Base-by-base conservation (phyloP, 495 filamentous ascomycete species). In the Hypoxylon rickii region DNA sequence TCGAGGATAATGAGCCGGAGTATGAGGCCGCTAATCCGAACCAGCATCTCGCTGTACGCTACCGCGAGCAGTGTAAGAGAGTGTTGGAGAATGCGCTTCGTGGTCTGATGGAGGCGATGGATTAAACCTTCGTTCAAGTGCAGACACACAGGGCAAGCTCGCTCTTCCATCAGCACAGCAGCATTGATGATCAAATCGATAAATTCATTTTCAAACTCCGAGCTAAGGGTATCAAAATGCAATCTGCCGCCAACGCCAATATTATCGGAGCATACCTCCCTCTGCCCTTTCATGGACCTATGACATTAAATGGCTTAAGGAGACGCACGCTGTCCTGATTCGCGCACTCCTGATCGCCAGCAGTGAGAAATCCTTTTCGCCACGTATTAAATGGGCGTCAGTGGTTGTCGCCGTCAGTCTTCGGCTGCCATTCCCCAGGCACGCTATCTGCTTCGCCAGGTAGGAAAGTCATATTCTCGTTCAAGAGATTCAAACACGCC, bases 381-480 rank as follows among this genome's bases (percentile, higher is more conserved):
- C n/a, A n/a, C n/a, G n/a, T n/a, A n/a, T n/a, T n/a, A n/a, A n/a
- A n/a, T n/a, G n/a, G n/a, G n/a, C n/a, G n/a, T n/a, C n/a, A n/a
- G n/a, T n/a, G n/a, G n/a, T n/a, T n/a, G n/a, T n/a, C 42, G 12
- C 22, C 8, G 13, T 44, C 31, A 6, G 26, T 17, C 4, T 31
- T 55, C 16, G 36, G 12, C 7, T 50, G 44, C 50, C 45, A 59
- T 2, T 47, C 50, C 20, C 37, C 42, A 20, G 47, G n/a, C 7
- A 20, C 17, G 6, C 39, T 47, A 38, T 48, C 66, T 34, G 56
- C 59, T 33, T 73, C 72, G 21, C 68, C 71, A 16, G 75, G 70
- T n/a, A 78, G 49, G 17, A 70, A 61, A 16, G 63, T 61, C 33
- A 78, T 73, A 26, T 71, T 70, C 46, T 78, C 73, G 37, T 78